phyloP scores from a whole-genome alignment of 148 eudicot species.

The Rhododendron molle region DNA sequence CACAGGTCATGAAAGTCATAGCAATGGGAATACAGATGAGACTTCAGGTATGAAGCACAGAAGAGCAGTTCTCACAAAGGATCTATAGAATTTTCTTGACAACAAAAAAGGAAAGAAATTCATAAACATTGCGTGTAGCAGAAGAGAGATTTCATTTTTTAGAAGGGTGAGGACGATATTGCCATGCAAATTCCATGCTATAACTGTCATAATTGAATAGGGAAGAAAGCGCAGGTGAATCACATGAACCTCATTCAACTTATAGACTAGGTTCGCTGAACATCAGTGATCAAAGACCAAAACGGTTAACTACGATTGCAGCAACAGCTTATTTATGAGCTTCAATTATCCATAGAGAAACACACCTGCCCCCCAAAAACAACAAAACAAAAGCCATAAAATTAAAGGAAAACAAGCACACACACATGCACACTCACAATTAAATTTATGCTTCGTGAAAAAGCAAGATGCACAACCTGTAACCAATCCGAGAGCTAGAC shows the following conservation, averaged over 20 bases:
- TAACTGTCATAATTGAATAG: neutral
- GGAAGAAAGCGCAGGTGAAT: neutral
- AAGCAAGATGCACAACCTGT: conserved; percentile 45
- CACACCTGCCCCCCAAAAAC: neutral
- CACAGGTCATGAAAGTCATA: neutral
- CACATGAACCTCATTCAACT: neutral
- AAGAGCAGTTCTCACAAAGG: neutral
- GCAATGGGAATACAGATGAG: neutral
- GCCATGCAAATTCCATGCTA: neutral
- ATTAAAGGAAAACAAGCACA: neutral
- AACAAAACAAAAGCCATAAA: neutral
- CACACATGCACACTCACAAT: neutral
- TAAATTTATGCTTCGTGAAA: neutral
- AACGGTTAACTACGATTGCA: neutral
- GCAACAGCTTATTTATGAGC: neutral
- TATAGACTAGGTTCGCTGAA: neutral
- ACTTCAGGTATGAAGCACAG: neutral
- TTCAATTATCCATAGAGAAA: neutral
- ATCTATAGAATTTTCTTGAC: neutral
- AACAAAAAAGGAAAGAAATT: neutral
- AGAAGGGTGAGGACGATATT: neutral
- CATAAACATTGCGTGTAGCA: too few species aligned
- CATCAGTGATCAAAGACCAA: neutral
- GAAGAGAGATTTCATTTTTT: neutral
- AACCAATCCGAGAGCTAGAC: conserved; percentile 83